Evolutionary conservation across 352 stramenopile genomes (phyloP), one percentile per base, ranked within the genome.

Genomic region (Achlya hypogyna): DNA sequence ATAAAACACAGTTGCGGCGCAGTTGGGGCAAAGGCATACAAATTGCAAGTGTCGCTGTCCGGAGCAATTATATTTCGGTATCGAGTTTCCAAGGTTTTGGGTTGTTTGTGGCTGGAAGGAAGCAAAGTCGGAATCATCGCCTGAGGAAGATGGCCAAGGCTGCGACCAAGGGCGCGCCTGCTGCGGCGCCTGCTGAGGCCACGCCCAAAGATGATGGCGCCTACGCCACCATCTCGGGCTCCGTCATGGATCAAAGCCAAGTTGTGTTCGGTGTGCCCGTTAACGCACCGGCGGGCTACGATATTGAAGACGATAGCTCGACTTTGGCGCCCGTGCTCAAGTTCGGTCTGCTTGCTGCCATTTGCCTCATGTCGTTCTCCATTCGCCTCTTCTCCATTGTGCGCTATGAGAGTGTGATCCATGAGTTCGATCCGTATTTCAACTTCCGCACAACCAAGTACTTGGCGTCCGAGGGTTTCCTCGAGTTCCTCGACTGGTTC

Each of bases 391-490:
- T 98, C 59, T 91, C 89, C 1, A 87, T 98, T 34, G 91, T 97
- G 72, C 86, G 91, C 64, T 97, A 97, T 73, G 89, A 97, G 75
- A 95, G 84, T 27, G 84, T 96, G 27, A 97, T 95, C 71, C 84
- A 96, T 75, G 87, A 96, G 75, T 96, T 96, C 62, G 84, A 96
- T 64, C 87, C 97, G 32, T 99, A 98, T 74, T 99, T 99, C 77
- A 99, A 99, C 77, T 99, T 95, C 84, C 89, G 97, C 34, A 97
- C 96, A 10, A 99, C 96, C 51, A 98, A 99, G 78, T 98, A 97
- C 83, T 77, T 98, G 43, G 84, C 88, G 18, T 86, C 90, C 22
- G 79, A 98, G 63, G 97, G 97, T n/a, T 91, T 96, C 62, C 82
- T 98, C 49, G 92, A 97, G 72, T 99, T 99, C 78, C 83, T 98